These are phyloP conservation scores for Diplosphaera chodatii DNA, from an alignment of 139 green algal genomes.

Conservation along the genomic window DNA sequence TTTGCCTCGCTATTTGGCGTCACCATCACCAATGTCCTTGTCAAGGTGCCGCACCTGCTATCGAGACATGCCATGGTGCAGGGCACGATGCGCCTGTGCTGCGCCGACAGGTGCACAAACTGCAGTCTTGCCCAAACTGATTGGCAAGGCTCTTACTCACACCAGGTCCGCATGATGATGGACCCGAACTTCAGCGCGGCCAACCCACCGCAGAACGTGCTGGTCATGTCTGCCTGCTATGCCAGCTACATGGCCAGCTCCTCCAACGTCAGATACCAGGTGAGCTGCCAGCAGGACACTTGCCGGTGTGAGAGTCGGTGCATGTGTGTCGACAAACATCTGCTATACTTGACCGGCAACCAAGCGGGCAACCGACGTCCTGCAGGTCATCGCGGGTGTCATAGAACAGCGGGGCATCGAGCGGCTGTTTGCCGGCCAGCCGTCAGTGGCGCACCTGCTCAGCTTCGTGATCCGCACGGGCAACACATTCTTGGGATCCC, in stretches of 20 bases:
- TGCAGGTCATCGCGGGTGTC: conserved; percentile 77
- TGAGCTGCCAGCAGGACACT: background rate
- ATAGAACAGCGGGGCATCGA: conserved; percentile 90
- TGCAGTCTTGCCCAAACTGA: no score
- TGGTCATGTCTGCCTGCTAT: conserved; percentile 71
- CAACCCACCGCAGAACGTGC: conserved; percentile 54
- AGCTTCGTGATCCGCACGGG: conserved; percentile 69
- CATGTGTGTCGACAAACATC: no score
- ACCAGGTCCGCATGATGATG: conserved; percentile 1
- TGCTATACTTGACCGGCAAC: no score
- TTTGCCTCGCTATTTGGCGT: conserved; percentile 73
- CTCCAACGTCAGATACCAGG: conserved; percentile 73
- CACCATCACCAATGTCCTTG: conserved; percentile 78
- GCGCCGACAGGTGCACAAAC: no score
- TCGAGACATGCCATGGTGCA: conserved; percentile 57
- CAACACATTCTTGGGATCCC: conserved; percentile 81
- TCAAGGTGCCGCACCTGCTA: conserved; percentile 26
- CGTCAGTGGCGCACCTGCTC: conserved; percentile 53
- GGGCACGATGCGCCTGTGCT: conserved; percentile 45
- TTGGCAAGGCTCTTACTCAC: no score
- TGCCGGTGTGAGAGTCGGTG: no score
- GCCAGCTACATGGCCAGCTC: conserved; percentile 89
- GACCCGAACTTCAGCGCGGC: conserved; percentile 4
- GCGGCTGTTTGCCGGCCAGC: conserved; percentile 55
- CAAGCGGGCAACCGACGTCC: no score